Conservation (phyloP, 768 basidiomycete genomes). For the Suillus americanus region DNA sequence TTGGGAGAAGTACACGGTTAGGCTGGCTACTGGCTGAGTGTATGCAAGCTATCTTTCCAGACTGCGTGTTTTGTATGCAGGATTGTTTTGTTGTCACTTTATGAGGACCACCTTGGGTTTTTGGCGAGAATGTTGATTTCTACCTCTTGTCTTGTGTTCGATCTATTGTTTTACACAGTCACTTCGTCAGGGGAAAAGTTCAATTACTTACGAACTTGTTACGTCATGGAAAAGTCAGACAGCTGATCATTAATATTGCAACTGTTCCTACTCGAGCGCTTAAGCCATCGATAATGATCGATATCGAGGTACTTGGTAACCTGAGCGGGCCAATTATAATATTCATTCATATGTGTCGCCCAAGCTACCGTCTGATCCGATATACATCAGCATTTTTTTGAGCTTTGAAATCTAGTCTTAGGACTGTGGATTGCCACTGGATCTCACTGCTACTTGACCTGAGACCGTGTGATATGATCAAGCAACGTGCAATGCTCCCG, state of each 20-base stretch:
- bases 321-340: neutral
- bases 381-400: no score
- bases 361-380: no score
- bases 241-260: no score
- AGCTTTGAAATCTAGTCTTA: no score
- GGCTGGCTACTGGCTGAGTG: constrained; percentile 30
- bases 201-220: no score
- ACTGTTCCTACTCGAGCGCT: no score
- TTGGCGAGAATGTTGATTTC: neutral
- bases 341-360: no score
- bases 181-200: no score
- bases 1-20: constrained; percentile 66
- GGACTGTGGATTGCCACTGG: neutral
- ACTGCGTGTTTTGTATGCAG: neutral
- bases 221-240: no score
- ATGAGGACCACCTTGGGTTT: neutral
- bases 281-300: neutral
- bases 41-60: neutral
- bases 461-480: no score
- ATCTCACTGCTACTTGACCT: neutral
- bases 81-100: neutral
- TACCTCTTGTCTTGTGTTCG: neutral
- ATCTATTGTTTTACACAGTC: neutral
- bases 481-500: neutral
- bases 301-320: neutral